phyloP scores from a whole-genome alignment of 2,329 filamentous ascomycete genomes.

The Penicillium sp. region DNA sequence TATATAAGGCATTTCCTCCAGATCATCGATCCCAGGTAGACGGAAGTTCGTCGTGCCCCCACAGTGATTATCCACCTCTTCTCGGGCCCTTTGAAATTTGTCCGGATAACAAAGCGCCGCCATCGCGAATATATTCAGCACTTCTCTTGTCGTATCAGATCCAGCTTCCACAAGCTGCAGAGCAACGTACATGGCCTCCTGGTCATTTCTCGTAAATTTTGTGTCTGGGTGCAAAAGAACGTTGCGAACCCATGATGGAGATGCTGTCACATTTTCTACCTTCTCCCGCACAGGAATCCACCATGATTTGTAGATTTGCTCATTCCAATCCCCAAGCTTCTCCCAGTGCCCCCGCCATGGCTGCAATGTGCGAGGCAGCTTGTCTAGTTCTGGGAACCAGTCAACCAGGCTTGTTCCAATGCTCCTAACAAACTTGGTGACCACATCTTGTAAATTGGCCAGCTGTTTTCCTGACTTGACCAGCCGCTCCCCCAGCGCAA shows the following conservation, averaged over 20 bases:
- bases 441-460: conserved; percentile 46
- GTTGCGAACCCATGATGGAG: conserved; percentile 46
- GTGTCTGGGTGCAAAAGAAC: conserved; percentile 37
- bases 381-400: conserved; percentile 45
- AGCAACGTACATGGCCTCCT: conserved; percentile 51
- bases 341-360: conserved; percentile 38
- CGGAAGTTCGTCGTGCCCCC: conserved; percentile 21
- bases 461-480: conserved; percentile 42
- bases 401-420: conserved; percentile 46
- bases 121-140: conserved; percentile 42
- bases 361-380: conserved; percentile 33
- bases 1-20: conserved; percentile 35
- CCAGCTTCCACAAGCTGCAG: conserved; percentile 53
- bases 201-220: conserved; percentile 41
- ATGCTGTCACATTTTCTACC: conserved; percentile 38
- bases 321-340: conserved; percentile 42
- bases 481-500: conserved; percentile 42
- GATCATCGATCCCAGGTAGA: conserved; percentile 33
- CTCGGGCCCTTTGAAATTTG: conserved; percentile 27
- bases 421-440: conserved; percentile 44
- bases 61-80: background rate
- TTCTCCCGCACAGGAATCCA: conserved; percentile 39
- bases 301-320: conserved; percentile 44
- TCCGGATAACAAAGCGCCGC: conserved; percentile 36
- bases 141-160: conserved; percentile 52